phyloP scores from a whole-genome alignment of 2,329 filamentous ascomycete species.

The Colletotrichum paranaense region DNA sequence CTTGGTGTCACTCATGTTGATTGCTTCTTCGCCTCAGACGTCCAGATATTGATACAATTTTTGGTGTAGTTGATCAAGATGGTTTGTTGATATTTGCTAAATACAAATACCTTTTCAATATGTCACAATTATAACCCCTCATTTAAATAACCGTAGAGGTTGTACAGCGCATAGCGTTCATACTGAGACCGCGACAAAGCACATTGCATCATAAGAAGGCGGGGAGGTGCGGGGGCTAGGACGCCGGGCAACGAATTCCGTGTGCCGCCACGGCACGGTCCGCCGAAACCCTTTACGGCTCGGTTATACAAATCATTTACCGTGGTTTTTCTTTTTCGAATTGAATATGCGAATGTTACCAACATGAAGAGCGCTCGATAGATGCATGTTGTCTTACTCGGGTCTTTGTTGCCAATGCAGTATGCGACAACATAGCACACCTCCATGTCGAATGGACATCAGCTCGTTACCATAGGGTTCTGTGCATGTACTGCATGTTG shows the following conservation, averaged over 20 bases:
- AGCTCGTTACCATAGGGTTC: no score
- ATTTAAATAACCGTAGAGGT: background rate
- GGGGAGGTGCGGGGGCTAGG: conserved; percentile 28
- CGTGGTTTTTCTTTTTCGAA: no score
- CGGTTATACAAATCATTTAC: background rate
- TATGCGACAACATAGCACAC: background rate
- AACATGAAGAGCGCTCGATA: background rate
- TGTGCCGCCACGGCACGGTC: background rate
- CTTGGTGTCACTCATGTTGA: background rate
- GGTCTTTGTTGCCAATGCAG: background rate
- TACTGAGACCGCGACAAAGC: background rate
- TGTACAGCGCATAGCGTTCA: background rate
- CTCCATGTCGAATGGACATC: background rate
- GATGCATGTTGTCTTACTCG: background rate
- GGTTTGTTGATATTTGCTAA: no score
- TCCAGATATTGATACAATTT: background rate
- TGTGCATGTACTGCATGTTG: no score
- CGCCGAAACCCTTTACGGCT: background rate
- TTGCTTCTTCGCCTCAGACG: background rate
- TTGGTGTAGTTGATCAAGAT: background rate
- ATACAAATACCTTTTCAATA: background rate
- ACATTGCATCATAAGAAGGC: conserved; percentile 31
- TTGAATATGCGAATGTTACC: background rate
- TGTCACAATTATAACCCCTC: background rate
- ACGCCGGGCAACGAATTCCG: conserved; percentile 31